These are phyloP conservation scores for Sesbania bispinosa DNA, from an alignment of 306 rosid genomes.

Conservation along the genomic window DNA sequence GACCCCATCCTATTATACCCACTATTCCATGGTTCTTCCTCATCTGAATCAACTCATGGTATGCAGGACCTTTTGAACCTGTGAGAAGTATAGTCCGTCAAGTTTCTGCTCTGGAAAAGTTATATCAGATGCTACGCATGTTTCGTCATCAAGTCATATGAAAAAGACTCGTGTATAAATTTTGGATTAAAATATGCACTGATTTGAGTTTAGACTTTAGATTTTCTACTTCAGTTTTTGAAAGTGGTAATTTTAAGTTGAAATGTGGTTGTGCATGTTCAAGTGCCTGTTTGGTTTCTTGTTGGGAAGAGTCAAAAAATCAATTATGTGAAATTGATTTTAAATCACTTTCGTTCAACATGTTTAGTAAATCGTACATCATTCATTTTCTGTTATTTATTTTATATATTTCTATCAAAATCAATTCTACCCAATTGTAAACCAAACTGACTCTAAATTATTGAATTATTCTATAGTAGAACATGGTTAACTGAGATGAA, in stretches of 20 bases:
- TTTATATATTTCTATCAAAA: too few relatives aligned
- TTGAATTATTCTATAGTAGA: neutral
- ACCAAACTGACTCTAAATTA: neutral
- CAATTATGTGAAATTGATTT: too few relatives aligned
- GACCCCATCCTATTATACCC: conserved; percentile 88
- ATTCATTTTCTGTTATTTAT: too few relatives aligned
- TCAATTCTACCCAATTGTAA: too few relatives aligned
- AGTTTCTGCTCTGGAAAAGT: neutral
- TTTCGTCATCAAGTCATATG: neutral
- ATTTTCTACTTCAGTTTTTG: too few relatives aligned
- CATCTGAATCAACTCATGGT: conserved; percentile 46
- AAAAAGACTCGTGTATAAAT: too few relatives aligned
- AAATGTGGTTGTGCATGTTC: too few relatives aligned
- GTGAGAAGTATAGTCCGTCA: conserved; percentile 10
- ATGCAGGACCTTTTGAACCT: conserved; percentile 48
- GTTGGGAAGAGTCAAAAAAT: too few relatives aligned
- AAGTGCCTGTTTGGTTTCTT: too few relatives aligned
- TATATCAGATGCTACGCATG: neutral
- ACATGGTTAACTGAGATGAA: neutral
- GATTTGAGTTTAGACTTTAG: neutral
- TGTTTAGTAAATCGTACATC: too few relatives aligned
- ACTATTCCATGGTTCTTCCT: conserved; percentile 89
- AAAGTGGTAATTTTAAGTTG: too few relatives aligned
- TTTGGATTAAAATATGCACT: neutral
- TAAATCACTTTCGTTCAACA: too few relatives aligned